phyloP scores from a whole-genome alignment of 2,329 filamentous ascomycete genomes.

The Fusarium heterosporum region DNA sequence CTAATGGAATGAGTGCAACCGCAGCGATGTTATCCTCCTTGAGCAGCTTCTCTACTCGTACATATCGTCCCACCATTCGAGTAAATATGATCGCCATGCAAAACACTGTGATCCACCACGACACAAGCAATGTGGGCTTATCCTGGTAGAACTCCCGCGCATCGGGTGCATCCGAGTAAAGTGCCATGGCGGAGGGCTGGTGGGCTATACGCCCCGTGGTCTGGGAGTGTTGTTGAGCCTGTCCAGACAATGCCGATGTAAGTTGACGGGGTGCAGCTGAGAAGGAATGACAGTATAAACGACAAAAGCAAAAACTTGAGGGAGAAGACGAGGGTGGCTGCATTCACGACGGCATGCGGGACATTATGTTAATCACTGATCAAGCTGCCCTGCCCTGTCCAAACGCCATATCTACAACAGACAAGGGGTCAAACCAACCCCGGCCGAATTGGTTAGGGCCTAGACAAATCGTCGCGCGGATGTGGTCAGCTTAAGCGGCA shows the following conservation, averaged over 20 bases:
- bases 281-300: not conserved
- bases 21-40: slow-evolving; percentile 87
- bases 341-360: slow-evolving; percentile 23
- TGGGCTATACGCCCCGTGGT: slow-evolving; percentile 28
- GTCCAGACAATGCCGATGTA: not conserved
- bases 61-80: slow-evolving; percentile 80
- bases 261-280: not conserved
- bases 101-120: slow-evolving; percentile 91
- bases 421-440: slow-evolving; percentile 20
- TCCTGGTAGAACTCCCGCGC: slow-evolving; percentile 61
- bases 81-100: slow-evolving; percentile 82
- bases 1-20: slow-evolving; percentile 79
- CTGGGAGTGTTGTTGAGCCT: slow-evolving; percentile 1
- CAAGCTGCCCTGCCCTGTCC: not conserved
- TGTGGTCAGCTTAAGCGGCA: slow-evolving; percentile 28
- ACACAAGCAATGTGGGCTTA: slow-evolving; percentile 88
- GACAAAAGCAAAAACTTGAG: slow-evolving; percentile 12
- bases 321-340: slow-evolving; percentile 4
- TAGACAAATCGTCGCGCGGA: slow-evolving; percentile 19
- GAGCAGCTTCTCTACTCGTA: slow-evolving; percentile 85
- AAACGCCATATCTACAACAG: not conserved
- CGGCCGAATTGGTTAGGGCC: slow-evolving; percentile 14
- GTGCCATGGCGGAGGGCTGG: slow-evolving; percentile 57
- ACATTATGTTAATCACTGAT: slow-evolving; percentile 19
- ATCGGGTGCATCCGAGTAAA: slow-evolving; percentile 66